Base-by-base conservation (phyloP, 805 yeast species). In the Wickerhamomyces alni region DNA sequence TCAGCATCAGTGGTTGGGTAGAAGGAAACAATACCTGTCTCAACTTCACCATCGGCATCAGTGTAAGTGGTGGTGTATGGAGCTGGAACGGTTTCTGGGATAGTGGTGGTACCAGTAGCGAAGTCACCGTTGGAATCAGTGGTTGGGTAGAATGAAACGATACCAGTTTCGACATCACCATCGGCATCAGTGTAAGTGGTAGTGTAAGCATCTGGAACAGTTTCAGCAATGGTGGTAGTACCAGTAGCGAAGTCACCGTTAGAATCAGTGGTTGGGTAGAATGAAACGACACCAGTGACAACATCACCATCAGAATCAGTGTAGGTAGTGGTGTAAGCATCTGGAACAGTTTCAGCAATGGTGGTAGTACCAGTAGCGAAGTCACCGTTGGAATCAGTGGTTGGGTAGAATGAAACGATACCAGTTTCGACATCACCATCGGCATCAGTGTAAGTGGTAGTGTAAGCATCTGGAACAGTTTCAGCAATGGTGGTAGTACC, bases 1-100 rank as follows among this genome's bases (percentile, higher is more conserved):
- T 34, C 10, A 30, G 35, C 21, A 17, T 15, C 30, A 25, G 33
- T 25, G 13, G 38, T 18, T 30, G 31, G 17, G 43, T 18, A 26
- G 15, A 12, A 26, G 5, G 29, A 26, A 11, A 26, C 29, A 26
- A 26, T n/a, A 26, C 29, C 29, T 9, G 29, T 26, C 13, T 26
- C 29, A 26, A n/a, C 15, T 12, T 26, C 15, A 26, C 29, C 29
- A 12, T 26, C 29, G 6, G 13, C 29, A 26, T 26, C 13, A 26
- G 15, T 26, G 15, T 26, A 26, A 26, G 29, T 26, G 15, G 29
- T 26, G 29, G 29, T 26, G 15, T 26, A 26, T 26, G 8, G 13
- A 12, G 8, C 29, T 26, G 29, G 29, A 26, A 26, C 24, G 9
- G 9, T 9, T 7, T 21, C n/a, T n/a, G n/a, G n/a, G n/a, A n/a